Evolutionary conservation across 2,329 filamentous ascomycete species (phyloP).

Genomic region (Proliferodiscus dingleyae): DNA sequence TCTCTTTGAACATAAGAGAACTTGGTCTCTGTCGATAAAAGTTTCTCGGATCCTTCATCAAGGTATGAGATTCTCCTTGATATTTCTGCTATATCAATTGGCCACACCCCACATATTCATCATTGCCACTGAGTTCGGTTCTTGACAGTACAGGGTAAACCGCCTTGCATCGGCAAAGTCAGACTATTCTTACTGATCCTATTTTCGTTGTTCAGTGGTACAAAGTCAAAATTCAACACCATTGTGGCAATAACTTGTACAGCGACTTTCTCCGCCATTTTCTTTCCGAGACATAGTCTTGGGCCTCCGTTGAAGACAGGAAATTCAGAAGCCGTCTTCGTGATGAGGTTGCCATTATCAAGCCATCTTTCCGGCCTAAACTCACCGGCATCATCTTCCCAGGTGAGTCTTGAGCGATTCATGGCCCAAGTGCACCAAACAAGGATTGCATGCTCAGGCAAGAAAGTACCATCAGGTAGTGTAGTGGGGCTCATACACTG

Average conservation of each 20-base stretch:
- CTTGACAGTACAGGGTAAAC: slow-evolving; percentile 40
- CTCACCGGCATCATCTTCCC: slow-evolving; percentile 50
- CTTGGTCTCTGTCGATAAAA: too few relatives aligned
- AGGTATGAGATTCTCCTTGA: too few relatives aligned
- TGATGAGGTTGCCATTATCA: slow-evolving; percentile 37
- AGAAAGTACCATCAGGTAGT: slow-evolving; percentile 55
- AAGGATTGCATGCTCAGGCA: slow-evolving; percentile 50
- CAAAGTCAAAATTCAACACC: slow-evolving; percentile 47
- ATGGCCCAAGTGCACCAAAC: slow-evolving; percentile 63
- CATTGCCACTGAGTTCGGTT: neutral
- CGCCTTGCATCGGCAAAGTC: slow-evolving; percentile 59
- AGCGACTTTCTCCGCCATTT: slow-evolving; percentile 58
- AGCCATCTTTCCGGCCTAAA: slow-evolving; percentile 58
- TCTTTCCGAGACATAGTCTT: slow-evolving; percentile 57
- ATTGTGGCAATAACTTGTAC: slow-evolving; percentile 51
- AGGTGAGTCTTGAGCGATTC: slow-evolving; percentile 51
- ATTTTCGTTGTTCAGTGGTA: slow-evolving; percentile 37
- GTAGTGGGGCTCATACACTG: slow-evolving; percentile 48
- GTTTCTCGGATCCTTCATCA: too few relatives aligned
- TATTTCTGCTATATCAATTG: too few relatives aligned
- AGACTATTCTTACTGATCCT: slow-evolving; percentile 55
- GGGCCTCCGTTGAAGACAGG: slow-evolving; percentile 62
- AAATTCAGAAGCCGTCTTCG: slow-evolving; percentile 49
- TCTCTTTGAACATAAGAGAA: too few relatives aligned
- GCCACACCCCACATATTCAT: neutral